phyloP scores from a whole-genome alignment of 2,329 filamentous ascomycete genomes.

The Colletotrichum chrysophilum region DNA sequence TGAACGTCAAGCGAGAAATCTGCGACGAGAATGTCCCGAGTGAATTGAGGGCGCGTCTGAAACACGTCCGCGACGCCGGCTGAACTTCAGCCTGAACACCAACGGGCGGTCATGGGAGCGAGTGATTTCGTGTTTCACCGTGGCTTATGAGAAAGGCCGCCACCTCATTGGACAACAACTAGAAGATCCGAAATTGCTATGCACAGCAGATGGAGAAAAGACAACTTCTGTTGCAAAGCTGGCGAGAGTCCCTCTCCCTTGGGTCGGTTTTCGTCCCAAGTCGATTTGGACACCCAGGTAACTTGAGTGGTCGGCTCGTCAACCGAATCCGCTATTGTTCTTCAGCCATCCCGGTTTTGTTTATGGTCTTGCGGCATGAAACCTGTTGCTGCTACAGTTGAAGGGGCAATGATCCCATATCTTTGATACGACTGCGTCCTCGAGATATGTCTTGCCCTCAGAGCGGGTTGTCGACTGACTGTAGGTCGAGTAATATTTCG shows the following conservation, averaged over 20 bases:
- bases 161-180: not conserved
- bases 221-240: not conserved
- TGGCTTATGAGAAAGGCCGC: not conserved
- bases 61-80: conserved; percentile 20
- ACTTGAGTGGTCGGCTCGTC: not conserved
- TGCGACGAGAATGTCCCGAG: not conserved
- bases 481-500: not conserved
- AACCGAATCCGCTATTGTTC: not conserved
- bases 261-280: not conserved
- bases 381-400: not conserved
- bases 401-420: not conserved
- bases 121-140: conserved; percentile 7
- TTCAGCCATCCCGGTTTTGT: not conserved
- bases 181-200: not conserved
- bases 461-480: not conserved
- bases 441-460: not conserved
- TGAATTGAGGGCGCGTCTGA: conserved; percentile 9
- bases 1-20: conserved; percentile 7
- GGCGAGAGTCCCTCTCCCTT: not conserved
- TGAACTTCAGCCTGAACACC: conserved; percentile 7
- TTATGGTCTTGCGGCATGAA: not conserved
- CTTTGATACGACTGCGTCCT: too few relatives aligned
- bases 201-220: not conserved
- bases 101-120: not conserved
- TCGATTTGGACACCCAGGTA: not conserved